phyloP scores from a whole-genome alignment of 1,284 basidiomycete genomes.

The Lentinula novae-zelandiae region DNA sequence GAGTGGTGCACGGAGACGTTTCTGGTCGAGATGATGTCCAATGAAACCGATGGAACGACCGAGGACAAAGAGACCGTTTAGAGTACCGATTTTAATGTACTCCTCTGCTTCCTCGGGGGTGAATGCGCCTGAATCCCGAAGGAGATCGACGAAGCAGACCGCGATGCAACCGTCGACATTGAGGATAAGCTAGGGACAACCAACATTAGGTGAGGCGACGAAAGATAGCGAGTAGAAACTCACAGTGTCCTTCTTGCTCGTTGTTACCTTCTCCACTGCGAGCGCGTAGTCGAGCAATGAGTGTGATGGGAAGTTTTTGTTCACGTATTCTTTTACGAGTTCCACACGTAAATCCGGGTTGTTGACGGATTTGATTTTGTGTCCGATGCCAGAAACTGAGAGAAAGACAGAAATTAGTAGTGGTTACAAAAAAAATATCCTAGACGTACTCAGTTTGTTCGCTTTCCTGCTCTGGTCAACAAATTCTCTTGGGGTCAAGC shows the following conservation, averaged over 20 bases:
- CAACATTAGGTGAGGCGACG: neutral
- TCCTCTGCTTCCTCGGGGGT: constrained; percentile 95
- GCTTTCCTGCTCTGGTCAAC: constrained; percentile 94
- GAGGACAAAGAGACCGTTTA: constrained; percentile 97
- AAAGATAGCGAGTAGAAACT: constrained; percentile 26
- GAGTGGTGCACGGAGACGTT: constrained; percentile 86
- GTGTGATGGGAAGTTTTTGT: constrained; percentile 94
- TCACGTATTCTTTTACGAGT: constrained; percentile 96
- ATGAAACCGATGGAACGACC: constrained; percentile 98
- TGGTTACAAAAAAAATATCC: neutral
- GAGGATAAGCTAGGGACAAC: constrained; percentile 62
- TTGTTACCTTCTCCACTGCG: constrained; percentile 97
- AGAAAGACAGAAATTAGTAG: neutral
- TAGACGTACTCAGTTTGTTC: constrained; percentile 85
- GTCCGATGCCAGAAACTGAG: constrained; percentile 93
- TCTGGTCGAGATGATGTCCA: constrained; percentile 93
- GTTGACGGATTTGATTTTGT: constrained; percentile 99
- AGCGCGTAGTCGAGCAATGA: constrained; percentile 96
- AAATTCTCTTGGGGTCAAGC: constrained; percentile 94
- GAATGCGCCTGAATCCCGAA: constrained; percentile 93
- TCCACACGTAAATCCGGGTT: constrained; percentile 97
- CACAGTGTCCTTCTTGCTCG: constrained; percentile 95
- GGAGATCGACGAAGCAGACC: constrained; percentile 95
- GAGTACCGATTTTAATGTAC: constrained; percentile 92
- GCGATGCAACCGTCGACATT: constrained; percentile 99